phyloP scores from a whole-genome alignment of 2,329 filamentous ascomycete genomes.

The Colletotrichum australisinense region DNA sequence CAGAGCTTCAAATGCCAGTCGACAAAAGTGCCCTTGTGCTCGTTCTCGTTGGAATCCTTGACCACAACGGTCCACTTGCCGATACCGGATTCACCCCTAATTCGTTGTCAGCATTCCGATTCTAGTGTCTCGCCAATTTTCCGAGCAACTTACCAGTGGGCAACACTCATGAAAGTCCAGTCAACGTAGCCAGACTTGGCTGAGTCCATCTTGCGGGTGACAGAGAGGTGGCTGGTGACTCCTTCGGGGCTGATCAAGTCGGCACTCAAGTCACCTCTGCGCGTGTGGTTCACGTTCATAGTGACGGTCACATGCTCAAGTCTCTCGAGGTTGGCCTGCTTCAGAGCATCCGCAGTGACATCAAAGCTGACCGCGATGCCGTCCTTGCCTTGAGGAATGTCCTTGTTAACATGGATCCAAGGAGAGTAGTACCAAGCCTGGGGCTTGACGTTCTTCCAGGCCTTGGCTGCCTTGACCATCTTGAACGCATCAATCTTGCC shows the following conservation, averaged over 20 bases:
- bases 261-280: conserved; percentile 91
- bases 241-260: conserved; percentile 88
- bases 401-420: conserved; percentile 89
- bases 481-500: conserved; percentile 92
- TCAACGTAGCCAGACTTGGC: conserved; percentile 80
- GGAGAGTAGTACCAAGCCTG: conserved; percentile 96
- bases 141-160: conserved; percentile 78
- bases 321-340: conserved; percentile 83
- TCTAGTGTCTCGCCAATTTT: too few species aligned
- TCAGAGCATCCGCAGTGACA: conserved; percentile 84
- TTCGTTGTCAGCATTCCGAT: neutral
- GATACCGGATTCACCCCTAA: conserved; percentile 85
- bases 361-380: conserved; percentile 85
- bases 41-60: conserved; percentile 85
- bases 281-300: conserved; percentile 92
- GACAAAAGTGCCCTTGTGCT: conserved; percentile 79
- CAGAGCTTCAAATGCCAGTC: conserved; percentile 97
- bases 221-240: conserved; percentile 85
- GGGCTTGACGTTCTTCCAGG: conserved; percentile 89
- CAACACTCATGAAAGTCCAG: conserved; percentile 99
- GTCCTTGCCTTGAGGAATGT: conserved; percentile 85
- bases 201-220: conserved; percentile 76
- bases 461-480: conserved; percentile 86
- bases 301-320: conserved; percentile 96
- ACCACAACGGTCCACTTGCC: conserved; percentile 93